A percentile compares a stretch with the other conserved stretches of the same genome.
Evolutionary conservation across 2,329 filamentous ascomycete genomes (phyloP).

Genomic region (Acephala macrosclerotiorum): DNA sequence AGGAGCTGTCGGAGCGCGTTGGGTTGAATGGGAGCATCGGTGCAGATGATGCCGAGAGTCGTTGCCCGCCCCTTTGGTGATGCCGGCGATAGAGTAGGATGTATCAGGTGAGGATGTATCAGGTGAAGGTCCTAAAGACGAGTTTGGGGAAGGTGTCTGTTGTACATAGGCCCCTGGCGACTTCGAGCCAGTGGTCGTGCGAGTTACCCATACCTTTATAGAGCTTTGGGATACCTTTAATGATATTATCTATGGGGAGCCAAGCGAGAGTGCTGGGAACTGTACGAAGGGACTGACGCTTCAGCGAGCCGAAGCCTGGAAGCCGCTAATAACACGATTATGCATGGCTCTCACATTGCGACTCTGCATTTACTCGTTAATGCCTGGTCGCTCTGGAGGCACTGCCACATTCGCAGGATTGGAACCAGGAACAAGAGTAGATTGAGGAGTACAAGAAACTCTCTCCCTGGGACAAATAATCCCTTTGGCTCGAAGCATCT

Average conservation of each 20-base stretch:
- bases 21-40: conserved; percentile 82
- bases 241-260: conserved; percentile 10
- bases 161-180: conserved; percentile 91
- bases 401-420: too few relatives aligned
- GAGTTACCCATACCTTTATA: conserved; percentile 56
- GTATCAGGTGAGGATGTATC: conserved; percentile 77
- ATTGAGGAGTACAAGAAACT: too few relatives aligned
- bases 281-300: too few relatives aligned
- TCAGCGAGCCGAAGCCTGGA: too few relatives aligned
- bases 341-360: too few relatives aligned
- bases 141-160: conserved; percentile 98
- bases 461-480: too few relatives aligned
- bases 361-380: too few relatives aligned
- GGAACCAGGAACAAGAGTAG: too few relatives aligned
- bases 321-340: too few relatives aligned
- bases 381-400: too few relatives aligned
- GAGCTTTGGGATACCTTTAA: conserved; percentile 8
- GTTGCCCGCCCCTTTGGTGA: conserved; percentile 97
- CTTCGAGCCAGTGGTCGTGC: conserved; percentile 84
- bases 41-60: conserved; percentile 86
- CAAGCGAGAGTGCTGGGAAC: too few relatives aligned
- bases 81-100: conserved; percentile 85
- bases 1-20: conserved; percentile 32
- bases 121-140: conserved; percentile 80
- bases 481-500: too few relatives aligned